phyloP scores from a whole-genome alignment of 805 yeast species.

The Metschnikowia colocasiae region DNA sequence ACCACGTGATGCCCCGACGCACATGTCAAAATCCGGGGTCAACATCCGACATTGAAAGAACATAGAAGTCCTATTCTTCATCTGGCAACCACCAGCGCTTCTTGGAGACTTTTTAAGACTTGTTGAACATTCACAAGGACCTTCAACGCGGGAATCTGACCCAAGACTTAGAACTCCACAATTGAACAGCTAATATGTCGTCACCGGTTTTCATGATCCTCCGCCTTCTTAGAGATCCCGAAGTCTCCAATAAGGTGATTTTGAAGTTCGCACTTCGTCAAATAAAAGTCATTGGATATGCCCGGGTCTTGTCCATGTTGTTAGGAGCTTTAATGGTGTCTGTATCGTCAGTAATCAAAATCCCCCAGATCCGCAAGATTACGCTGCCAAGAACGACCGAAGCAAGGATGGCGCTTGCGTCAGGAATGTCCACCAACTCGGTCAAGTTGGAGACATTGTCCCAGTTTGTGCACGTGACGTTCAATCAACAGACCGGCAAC shows the following conservation, averaged over 20 bases:
- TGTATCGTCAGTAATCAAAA: slow-evolving; percentile 34
- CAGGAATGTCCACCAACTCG: slow-evolving; percentile 36
- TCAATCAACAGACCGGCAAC: slow-evolving; percentile 33
- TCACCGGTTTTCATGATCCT: slow-evolving; percentile 19
- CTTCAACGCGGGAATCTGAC: too few species aligned
- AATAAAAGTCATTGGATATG: slow-evolving; percentile 31
- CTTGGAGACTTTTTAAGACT: too few species aligned
- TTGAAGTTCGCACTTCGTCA: slow-evolving; percentile 36
- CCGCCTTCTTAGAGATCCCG: slow-evolving; percentile 36
- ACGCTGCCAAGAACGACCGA: slow-evolving; percentile 24
- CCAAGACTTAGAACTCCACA: too few species aligned
- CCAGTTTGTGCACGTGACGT: slow-evolving; percentile 38
- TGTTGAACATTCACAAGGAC: too few species aligned
- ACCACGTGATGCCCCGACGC: background rate
- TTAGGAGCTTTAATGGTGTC: slow-evolving; percentile 36
- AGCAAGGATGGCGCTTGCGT: slow-evolving; percentile 29
- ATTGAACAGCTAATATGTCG: background rate
- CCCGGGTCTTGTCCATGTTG: slow-evolving; percentile 30
- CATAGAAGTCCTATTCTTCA: too few species aligned
- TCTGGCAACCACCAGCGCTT: too few species aligned
- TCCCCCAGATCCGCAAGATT: slow-evolving; percentile 41
- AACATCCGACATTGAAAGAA: too few species aligned
- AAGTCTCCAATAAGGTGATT: slow-evolving; percentile 37
- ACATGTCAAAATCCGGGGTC: background rate
- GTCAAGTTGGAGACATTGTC: slow-evolving; percentile 35